Evolutionary conservation across 108 stramenopile genomes (phyloP), one percentile per base, ranked within the genome.

Genomic region (Fistulifera solaris): DNA sequence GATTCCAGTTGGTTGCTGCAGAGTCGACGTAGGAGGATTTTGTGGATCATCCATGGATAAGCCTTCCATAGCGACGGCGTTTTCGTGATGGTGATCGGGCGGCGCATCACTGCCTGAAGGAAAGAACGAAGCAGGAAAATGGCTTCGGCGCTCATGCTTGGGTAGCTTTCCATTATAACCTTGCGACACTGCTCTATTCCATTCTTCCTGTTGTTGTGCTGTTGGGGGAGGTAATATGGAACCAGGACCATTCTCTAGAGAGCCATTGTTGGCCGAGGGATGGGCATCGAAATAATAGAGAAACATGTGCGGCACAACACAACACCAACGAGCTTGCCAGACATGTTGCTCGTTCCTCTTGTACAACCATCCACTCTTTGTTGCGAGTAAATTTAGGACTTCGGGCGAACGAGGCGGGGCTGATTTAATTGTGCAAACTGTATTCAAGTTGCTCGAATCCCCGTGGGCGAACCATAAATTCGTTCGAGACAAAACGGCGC

Each of bases 241-340:
- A 25, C 24, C 45, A 54, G 66, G 48, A 1, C 76, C 75, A 46
- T 66, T 69, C 23, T 78, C 73, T n/a, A 50, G 28, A 25, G 67
- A 49, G 1, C 76, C 75, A 54, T 66, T 72, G 24, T 76, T 73
- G n/a, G 52, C 39, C 49, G 71, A 66, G 15, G 78, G 66, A 56
- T 81, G 77, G 18, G 75, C 81, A 62, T 97, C 96, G 67, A 95
- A 97, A 68, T 97, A 97, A 48, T 95, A 97, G 26, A 97, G 63
- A 43, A 95, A 94, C 27, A 82, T 95, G 52, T 97, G 96, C 1
- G 96, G 96, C 3, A 97, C 96, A 8, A 94, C 82, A 60, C 92
- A 93, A 59, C 93, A 93, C 85, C 86, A 97, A 19, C 94, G 89
- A 17, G 82, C 72, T 61, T 95, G 93, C 93, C 93, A 97, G 4